Base-by-base conservation (phyloP, 1,284 basidiomycete genomes). In the Marasmius fiardii region DNA sequence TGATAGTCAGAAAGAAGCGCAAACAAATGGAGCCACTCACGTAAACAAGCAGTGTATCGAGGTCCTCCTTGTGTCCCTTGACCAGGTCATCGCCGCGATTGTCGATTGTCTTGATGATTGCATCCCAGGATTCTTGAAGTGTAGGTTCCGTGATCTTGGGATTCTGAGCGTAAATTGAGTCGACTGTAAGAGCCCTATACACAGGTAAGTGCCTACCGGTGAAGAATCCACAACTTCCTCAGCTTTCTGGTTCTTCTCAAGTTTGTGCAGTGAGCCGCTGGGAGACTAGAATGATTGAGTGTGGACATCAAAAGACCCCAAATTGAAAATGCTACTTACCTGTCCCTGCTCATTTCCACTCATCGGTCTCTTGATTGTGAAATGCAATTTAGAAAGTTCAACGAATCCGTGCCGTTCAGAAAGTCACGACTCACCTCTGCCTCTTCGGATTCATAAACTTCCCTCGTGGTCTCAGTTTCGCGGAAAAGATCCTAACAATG, bases 261-360 rank as follows among this genome's bases (percentile, higher is more conserved):
- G n/a, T n/a, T n/a, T n/a, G n/a, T n/a, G n/a, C n/a, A n/a, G n/a
- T n/a, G n/a, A n/a, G n/a, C n/a, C n/a, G n/a, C n/a, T n/a, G n/a
- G n/a, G n/a, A n/a, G n/a, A n/a, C n/a, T n/a, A n/a, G n/a, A n/a
- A n/a, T n/a, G n/a, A n/a, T n/a, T n/a, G n/a, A n/a, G n/a, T n/a
- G n/a, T n/a, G n/a, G n/a, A n/a, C n/a, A n/a, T n/a, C n/a, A n/a
- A n/a, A n/a, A n/a, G n/a, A 97, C 39, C 93, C 93, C 10, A 97
- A 80, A 60, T 92, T 92, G 54, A 98, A 76, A 23, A 90, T 74
- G 43, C 95, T 95, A 33, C 79, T 80, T n/a, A 97, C 65, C 58
- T 85, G 82, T 26, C 95, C 95, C 72, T 97, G 95, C 71, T 92
- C 85, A 69, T 79, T 80, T 4, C 89, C 89, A 6, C n/a, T n/a